Base-by-base conservation (phyloP, 2,329 filamentous ascomycete genomes). In the Fusarium irregulare region DNA sequence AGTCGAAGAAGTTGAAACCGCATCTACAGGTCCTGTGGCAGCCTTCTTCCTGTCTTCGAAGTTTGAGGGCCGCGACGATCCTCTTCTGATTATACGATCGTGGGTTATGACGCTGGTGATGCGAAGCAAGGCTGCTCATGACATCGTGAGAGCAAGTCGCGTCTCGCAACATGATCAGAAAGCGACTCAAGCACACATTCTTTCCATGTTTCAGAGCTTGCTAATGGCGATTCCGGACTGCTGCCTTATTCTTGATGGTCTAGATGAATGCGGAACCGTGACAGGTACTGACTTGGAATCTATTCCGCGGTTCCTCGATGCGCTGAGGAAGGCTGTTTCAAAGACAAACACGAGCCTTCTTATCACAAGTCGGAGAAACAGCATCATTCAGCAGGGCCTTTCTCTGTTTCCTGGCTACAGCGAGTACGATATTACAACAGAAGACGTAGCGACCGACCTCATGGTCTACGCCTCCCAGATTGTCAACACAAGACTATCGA, bases 11-110 rank as follows among this genome's bases (percentile, higher is more conserved):
- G 37, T 80, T 1, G 48, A 51, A 6, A 28, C 20, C 2, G 60
- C 25, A 1, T 2, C 18, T n/a, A 2, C 13, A 1, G 9, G 0
- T 13, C 53, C 67, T 0, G 28, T 77, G 1, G 77, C 72, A 0
- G 67, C 77, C 27, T 79, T 78, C 60, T 81, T 81, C 58, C 72
- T 79, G 13, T 80, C 79, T 0, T 53, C 46, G 0, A 59, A 77
- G 72, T 20, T 74, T 70, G 16, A 50, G 45, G 48, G 70, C 60
- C 45, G 23, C 54, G 30, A 75, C 64, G 5, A 51, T 75, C 14
- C 68, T 70, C 44, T 78, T 71, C 8, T 79, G 73, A 76, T 53
- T 0, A 41, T 62, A 3, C 2, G 60, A 18, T 42, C 53, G 0
- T 61, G 58, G 58, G 1, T 79, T 6, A 60, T 71, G 4, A 73